Base-by-base conservation (phyloP, 805 yeast genomes). In the Pichia sporocuriosa region DNA sequence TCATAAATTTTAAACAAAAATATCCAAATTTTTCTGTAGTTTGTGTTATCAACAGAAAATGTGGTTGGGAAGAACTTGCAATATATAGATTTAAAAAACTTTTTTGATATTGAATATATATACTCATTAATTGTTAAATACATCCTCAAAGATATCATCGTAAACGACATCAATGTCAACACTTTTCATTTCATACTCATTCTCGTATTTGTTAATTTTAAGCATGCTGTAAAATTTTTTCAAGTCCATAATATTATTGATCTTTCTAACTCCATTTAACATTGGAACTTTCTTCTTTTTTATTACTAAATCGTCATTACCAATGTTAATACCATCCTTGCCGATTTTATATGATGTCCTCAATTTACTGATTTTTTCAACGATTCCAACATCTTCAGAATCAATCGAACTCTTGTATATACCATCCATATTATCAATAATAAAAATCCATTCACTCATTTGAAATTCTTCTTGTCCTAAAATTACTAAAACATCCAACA, bases 61-160 rank as follows among this genome's bases (percentile, higher is more conserved):
- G 96, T 1, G 97, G 97, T 0, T 88, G 97, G 96, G 98, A 93
- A 61, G 90, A 83, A 10, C 66, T 93, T 28, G 75, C 85, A 42
- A 81, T 90, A 8, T 77, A 81, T 62, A 70, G 79, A 48, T 85
- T 89, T 53, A 55, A 42, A 36, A 58, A 67, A 61, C 16, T 43
- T 15, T 23, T 11, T 21, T 37, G 26, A 25, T 26, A 24, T 11
- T 12, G 13, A 26, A 13, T 26, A 5, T 26, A 13, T 26, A 26
- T 26, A 26, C 9, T 26, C 15, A 9, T 6, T 26, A 13, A 15
- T 6, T 12, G 12, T 13, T 29, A 21, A 74, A 72, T 19, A 86
- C 58, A 57, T 88, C 96, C 19, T 61, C 51, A 32, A 75, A 61
- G 1, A 82, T 51, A 59, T 85, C 94, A 5, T 60, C 58, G 41